Evolutionary conservation across 768 basidiomycete species (phyloP).

Genomic region (Russula emetica): DNA sequence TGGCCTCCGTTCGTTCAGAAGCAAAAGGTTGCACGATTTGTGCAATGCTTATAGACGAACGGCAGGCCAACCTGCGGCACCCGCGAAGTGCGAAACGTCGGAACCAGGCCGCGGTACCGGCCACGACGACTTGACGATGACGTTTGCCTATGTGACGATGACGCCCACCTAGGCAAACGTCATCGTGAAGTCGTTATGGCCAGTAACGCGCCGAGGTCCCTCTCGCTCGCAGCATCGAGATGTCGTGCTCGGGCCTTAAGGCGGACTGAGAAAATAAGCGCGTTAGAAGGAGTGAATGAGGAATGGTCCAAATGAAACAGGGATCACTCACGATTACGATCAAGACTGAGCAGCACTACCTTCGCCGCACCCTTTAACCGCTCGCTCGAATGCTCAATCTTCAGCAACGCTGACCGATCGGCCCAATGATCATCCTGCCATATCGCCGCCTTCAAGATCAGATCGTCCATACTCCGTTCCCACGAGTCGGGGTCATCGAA

Average conservation of each 20-base stretch:
- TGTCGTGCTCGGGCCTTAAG: conserved; percentile 86
- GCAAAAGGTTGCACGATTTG: background rate
- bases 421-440: conserved; percentile 95
- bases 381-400: conserved; percentile 29
- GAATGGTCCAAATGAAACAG: no score
- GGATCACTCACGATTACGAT: conserved; percentile 72
- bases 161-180: background rate
- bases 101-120: background rate
- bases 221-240: conserved; percentile 80
- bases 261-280: conserved; percentile 53
- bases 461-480: conserved; percentile 88
- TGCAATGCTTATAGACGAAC: conserved; percentile 4
- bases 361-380: conserved; percentile 55
- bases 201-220: conserved; percentile 73
- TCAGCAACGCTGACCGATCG: conserved; percentile 74
- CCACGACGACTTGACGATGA: background rate
- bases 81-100: background rate
- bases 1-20: conserved; percentile 6
- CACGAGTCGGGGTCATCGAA: conserved; percentile 45
- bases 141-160: no score
- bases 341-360: conserved; percentile 85
- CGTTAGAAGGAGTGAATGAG: background rate
- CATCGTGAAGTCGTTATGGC: conserved; percentile 34
- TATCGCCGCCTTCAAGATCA: conserved; percentile 86
- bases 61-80: background rate